Percentiles rank a stretch among this genome's conserved stretches.
phyloP scores from a whole-genome alignment of 108 stramenopile genomes.

The Ochromonas danica region DNA sequence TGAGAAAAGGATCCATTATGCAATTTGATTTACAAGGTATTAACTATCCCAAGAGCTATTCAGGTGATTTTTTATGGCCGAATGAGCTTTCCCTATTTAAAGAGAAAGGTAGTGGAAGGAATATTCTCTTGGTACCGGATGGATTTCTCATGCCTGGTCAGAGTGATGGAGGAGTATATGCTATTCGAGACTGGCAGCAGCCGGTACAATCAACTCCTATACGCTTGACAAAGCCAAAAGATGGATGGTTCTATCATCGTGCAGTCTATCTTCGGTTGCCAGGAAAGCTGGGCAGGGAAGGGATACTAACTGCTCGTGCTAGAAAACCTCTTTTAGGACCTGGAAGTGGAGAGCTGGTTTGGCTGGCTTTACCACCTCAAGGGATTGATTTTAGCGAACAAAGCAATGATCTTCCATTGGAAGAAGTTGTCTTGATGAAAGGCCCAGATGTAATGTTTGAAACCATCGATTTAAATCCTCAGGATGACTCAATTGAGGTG shows the following conservation, averaged over 20 bases:
- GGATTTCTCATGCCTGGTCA: slow-evolving; percentile 91
- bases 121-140: slow-evolving; percentile 79
- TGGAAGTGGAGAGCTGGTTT: slow-evolving; percentile 47
- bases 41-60: background rate
- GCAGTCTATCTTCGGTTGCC: slow-evolving; percentile 84
- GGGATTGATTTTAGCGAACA: too few species aligned
- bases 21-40: background rate
- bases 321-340: slow-evolving; percentile 57
- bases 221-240: slow-evolving; percentile 48
- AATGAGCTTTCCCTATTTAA: background rate
- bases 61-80: background rate
- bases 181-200: slow-evolving; percentile 59
- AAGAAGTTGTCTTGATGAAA: slow-evolving; percentile 66
- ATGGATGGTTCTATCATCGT: slow-evolving; percentile 88
- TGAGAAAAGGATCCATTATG: background rate
- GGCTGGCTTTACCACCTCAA: slow-evolving; percentile 26
- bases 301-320: slow-evolving; percentile 81
- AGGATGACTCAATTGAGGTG: slow-evolving; percentile 81
- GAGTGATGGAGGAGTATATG: slow-evolving; percentile 82
- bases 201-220: background rate
- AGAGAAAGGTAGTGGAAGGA: slow-evolving; percentile 40
- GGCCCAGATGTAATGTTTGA: slow-evolving; percentile 95
- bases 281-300: slow-evolving; percentile 78
- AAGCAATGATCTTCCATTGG: slow-evolving; percentile 36
- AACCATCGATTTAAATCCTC: slow-evolving; percentile 78